phyloP scores from a whole-genome alignment of 2,329 filamentous ascomycete genomes.

The Sarocladium strictum region DNA sequence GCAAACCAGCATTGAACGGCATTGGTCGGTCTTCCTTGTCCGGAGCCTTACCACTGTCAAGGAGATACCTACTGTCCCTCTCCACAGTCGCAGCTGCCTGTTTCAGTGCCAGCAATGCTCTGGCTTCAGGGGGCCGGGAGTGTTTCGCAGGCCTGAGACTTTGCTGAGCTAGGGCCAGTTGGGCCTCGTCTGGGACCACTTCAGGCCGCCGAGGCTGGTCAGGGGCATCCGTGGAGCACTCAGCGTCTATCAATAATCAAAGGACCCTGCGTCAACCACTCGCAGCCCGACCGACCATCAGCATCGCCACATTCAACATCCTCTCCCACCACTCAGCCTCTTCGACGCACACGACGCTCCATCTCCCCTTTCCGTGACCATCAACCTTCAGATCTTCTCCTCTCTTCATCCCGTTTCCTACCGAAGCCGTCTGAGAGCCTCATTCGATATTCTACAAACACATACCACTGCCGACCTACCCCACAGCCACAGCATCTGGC shows the following conservation, averaged over 20 bases:
- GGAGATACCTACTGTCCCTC: no score
- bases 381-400: neutral
- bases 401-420: neutral
- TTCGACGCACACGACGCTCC: neutral
- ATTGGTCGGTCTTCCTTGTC: no score
- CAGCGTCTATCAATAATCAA: neutral
- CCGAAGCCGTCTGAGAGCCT: neutral
- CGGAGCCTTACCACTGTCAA: no score
- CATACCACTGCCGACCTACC: neutral
- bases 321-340: neutral
- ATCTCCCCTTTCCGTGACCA: neutral
- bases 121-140: neutral
- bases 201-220: neutral
- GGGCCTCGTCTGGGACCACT: neutral
- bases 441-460: neutral
- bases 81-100: neutral
- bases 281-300: neutral
- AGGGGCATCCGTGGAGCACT: neutral
- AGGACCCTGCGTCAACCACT: slow-evolving; percentile 3
- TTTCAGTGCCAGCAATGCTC: slow-evolving; percentile 1
- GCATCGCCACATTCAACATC: slow-evolving; percentile 5
- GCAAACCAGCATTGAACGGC: no score
- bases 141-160: slow-evolving; percentile 6
- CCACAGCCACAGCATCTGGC: neutral
- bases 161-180: neutral